phyloP scores from a whole-genome alignment of 805 yeast genomes.

The Yamadazyma scolyti region DNA sequence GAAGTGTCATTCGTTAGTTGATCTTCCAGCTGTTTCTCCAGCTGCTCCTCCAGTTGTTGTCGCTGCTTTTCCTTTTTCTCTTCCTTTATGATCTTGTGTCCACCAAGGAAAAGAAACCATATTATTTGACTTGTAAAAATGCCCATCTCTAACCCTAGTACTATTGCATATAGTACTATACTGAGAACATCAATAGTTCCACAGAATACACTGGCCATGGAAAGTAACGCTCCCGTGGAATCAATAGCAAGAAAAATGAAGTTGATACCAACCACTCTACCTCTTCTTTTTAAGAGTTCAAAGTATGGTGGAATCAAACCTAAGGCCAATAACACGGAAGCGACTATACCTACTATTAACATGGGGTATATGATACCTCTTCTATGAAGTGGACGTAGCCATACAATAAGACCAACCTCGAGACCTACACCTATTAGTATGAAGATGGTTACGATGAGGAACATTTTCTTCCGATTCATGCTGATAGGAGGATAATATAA shows the following conservation, averaged over 20 bases:
- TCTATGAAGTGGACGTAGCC: constrained; percentile 55
- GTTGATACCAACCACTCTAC: constrained; percentile 86
- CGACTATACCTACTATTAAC: constrained; percentile 73
- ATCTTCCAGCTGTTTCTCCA: no score
- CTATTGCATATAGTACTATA: constrained; percentile 67
- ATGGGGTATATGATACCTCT: constrained; percentile 69
- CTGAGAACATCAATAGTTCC: constrained; percentile 77
- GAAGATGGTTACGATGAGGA: constrained; percentile 32
- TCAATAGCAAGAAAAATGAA: constrained; percentile 76
- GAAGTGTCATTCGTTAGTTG: no score
- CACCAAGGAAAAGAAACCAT: constrained; percentile 52
- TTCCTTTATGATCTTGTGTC: constrained; percentile 20
- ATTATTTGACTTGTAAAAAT: constrained; percentile 65
- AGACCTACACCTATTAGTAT: constrained; percentile 48
- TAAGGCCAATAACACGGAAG: constrained; percentile 66
- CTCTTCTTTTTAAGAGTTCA: constrained; percentile 74
- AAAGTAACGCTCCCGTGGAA: constrained; percentile 74
- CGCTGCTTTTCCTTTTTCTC: constrained; percentile 16
- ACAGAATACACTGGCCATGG: constrained; percentile 54
- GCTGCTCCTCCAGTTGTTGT: constrained; percentile 1
- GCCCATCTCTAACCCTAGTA: constrained; percentile 73
- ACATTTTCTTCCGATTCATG: constrained; percentile 31
- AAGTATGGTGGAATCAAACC: constrained; percentile 89
- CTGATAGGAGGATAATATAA: constrained; percentile 68
- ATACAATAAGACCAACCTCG: constrained; percentile 69